Percentiles rank a stretch among this genome's conserved stretches.
Conservation (phyloP, 2,329 filamentous ascomycete genomes). For the Monosporascus sp. region DNA sequence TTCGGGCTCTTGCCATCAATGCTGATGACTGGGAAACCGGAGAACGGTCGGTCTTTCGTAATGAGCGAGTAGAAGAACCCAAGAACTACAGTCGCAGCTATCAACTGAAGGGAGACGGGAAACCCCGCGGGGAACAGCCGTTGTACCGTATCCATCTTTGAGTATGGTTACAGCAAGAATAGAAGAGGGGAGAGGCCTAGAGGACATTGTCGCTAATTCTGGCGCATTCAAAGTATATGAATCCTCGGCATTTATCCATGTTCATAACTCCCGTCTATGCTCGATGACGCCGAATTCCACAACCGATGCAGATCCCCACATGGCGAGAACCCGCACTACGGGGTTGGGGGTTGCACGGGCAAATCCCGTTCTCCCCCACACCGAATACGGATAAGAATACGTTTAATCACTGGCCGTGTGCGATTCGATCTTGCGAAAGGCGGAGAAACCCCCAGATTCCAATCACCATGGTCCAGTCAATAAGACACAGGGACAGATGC, state of each 20-base stretch:
- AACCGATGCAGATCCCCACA: no score
- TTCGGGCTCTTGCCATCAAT: constrained; percentile 21
- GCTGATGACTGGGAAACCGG: constrained; percentile 22
- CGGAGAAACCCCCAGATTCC: no score
- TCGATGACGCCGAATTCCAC: no score
- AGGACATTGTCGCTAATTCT: no score
- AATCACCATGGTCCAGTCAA: background rate
- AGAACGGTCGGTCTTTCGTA: constrained; percentile 18
- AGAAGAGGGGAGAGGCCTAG: no score
- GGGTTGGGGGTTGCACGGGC: no score
- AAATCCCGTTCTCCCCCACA: background rate
- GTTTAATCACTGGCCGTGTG: background rate
- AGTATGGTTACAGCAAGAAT: background rate
- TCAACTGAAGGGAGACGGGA: constrained; percentile 21
- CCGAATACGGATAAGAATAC: constrained; percentile 1
- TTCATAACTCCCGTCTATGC: no score
- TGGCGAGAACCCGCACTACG: no score
- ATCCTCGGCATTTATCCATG: no score
- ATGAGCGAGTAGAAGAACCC: constrained; percentile 22
- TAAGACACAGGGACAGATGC: background rate
- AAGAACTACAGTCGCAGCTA: constrained; percentile 20
- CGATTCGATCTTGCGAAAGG: no score
- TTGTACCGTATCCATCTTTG: constrained; percentile 19
- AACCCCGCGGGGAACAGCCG: constrained; percentile 22
- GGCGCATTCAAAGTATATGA: no score